phyloP scores from a whole-genome alignment of 2,329 filamentous ascomycete genomes.

The Blastomyces percursus region DNA sequence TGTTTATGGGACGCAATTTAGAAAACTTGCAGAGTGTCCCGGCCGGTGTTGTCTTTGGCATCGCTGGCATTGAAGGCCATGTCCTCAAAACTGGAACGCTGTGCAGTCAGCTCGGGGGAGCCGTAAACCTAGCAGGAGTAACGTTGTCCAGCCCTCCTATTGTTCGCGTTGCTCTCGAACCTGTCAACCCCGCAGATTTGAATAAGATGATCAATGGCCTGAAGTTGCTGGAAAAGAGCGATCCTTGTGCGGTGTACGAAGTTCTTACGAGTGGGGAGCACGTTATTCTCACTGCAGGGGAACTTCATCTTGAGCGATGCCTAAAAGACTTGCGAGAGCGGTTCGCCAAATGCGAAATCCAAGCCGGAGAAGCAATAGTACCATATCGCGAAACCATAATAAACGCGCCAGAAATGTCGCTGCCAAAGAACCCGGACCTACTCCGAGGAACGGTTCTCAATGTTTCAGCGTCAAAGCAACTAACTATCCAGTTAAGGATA shows the following conservation, averaged over 20 bases:
- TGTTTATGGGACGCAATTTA: constrained; percentile 87
- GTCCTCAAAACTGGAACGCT: constrained; percentile 94
- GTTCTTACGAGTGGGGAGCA: constrained; percentile 89
- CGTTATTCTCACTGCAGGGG: constrained; percentile 85
- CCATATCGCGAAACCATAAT: constrained; percentile 92
- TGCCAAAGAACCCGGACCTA: constrained; percentile 72
- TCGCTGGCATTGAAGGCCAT: constrained; percentile 80
- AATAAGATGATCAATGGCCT: constrained; percentile 91
- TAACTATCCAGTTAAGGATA: constrained; percentile 65
- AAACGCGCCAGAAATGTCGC: constrained; percentile 78
- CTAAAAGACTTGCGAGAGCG: constrained; percentile 85
- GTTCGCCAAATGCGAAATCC: constrained; percentile 88
- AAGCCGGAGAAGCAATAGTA: constrained; percentile 86
- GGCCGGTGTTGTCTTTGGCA: constrained; percentile 89
- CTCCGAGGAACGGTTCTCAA: constrained; percentile 70
- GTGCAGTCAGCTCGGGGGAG: constrained; percentile 74
- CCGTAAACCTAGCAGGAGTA: constrained; percentile 82
- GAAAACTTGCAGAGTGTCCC: constrained; percentile 76
- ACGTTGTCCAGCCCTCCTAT: constrained; percentile 75
- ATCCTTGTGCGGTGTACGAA: constrained; percentile 93
- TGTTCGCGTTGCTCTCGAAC: constrained; percentile 90
- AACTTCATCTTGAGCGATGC: constrained; percentile 87
- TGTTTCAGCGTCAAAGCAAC: constrained; percentile 73
- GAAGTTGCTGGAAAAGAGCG: constrained; percentile 78
- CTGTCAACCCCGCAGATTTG: constrained; percentile 76